Evolutionary conservation across 768 basidiomycete species (phyloP).

Genomic region (Tylopilus felleus): DNA sequence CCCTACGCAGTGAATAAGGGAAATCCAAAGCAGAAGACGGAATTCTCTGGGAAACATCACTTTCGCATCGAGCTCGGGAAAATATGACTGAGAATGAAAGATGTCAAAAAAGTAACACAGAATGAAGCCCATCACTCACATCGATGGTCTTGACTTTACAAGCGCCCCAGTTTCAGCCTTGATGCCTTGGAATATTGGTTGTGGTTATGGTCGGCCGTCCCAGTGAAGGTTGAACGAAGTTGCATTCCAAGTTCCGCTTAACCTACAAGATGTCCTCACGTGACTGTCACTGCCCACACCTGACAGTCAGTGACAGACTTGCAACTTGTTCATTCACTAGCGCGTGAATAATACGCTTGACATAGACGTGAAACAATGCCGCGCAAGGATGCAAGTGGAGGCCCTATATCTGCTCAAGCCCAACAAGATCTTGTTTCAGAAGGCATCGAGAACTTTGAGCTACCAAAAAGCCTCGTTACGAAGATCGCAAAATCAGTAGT

Average conservation of each 20-base stretch:
- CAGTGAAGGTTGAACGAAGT: too few relatives aligned
- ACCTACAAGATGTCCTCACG: neutral
- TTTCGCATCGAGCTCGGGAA: conserved; percentile 7
- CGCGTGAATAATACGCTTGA: neutral
- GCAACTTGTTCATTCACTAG: too few relatives aligned
- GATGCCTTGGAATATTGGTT: neutral
- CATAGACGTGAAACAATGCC: conserved; percentile 47
- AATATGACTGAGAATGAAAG: neutral
- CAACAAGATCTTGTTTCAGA: conserved; percentile 80
- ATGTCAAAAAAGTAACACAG: neutral
- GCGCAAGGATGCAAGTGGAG: conserved; percentile 57
- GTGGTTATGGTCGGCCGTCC: neutral
- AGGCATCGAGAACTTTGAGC: conserved; percentile 85
- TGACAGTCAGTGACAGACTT: too few relatives aligned
- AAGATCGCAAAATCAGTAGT: conserved; percentile 85
- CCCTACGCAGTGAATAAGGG: conserved; percentile 67
- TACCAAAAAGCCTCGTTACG: conserved; percentile 79
- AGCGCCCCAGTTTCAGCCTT: too few relatives aligned
- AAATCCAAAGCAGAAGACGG: conserved; percentile 52
- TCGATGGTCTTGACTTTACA: neutral
- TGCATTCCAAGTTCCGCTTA: too few relatives aligned
- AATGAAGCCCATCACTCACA: neutral
- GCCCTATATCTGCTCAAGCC: conserved; percentile 62
- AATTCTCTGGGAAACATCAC: conserved; percentile 19
- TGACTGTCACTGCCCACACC: neutral